Conservation (phyloP, 2,329 filamentous ascomycete genomes). For the Calonectria naviculata region DNA sequence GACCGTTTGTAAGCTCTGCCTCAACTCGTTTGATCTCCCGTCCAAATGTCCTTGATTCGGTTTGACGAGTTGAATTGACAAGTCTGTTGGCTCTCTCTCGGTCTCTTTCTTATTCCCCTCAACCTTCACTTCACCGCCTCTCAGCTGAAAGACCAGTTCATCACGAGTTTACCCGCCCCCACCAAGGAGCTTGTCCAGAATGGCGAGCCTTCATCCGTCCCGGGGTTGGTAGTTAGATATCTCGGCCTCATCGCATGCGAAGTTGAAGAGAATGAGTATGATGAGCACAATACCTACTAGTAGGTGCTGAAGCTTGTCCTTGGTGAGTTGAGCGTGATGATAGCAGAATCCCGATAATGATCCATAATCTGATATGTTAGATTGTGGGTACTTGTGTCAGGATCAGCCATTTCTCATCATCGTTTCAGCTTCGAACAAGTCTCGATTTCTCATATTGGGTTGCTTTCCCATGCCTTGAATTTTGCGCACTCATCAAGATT, state of each 20-base stretch:
- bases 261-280: slow-evolving; percentile 93
- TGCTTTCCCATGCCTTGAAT: no score
- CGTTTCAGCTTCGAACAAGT: no score
- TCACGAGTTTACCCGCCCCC: slow-evolving; percentile 83
- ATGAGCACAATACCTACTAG: slow-evolving; percentile 86
- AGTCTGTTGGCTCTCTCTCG: slow-evolving; percentile 82
- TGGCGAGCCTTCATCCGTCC: slow-evolving; percentile 94
- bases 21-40: no score
- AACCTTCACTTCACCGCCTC: slow-evolving; percentile 96
- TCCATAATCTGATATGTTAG: no score
- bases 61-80: slow-evolving; percentile 45
- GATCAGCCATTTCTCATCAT: no score
- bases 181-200: slow-evolving; percentile 98
- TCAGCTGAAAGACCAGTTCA: slow-evolving; percentile 92
- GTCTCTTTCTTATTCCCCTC: slow-evolving; percentile 96
- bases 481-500: no score
- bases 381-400: no score
- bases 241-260: slow-evolving; percentile 90
- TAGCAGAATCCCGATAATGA: no score
- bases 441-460: no score
- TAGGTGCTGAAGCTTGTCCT: slow-evolving; percentile 93
- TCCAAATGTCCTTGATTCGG: slow-evolving; percentile 27
- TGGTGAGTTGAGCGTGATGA: slow-evolving; percentile 95
- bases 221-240: slow-evolving; percentile 93
- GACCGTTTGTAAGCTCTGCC: no score